Conservation (phyloP, 2,329 filamentous ascomycete genomes). For the Metarhizium robertsii region DNA sequence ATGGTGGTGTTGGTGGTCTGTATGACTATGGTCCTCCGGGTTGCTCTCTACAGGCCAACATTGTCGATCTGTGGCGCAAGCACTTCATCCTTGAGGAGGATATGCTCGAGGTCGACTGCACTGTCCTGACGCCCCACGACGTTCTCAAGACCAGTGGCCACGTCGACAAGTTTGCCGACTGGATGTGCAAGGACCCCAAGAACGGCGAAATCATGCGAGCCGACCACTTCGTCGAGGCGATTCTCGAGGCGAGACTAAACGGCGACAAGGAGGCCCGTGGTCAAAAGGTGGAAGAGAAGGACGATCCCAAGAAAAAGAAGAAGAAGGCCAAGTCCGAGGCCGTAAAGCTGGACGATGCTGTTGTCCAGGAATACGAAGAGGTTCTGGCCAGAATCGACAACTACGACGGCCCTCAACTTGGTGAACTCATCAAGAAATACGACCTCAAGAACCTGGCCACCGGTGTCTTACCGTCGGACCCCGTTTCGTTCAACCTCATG, state of each 20-base stretch:
- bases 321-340: constrained; percentile 79
- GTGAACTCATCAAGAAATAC: constrained; percentile 80
- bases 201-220: constrained; percentile 93
- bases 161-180: constrained; percentile 96
- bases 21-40: constrained; percentile 92
- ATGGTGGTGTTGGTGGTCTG: constrained; percentile 78
- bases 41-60: constrained; percentile 76
- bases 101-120: constrained; percentile 93
- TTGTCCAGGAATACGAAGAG: constrained; percentile 86
- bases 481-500: constrained; percentile 96
- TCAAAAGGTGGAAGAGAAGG: constrained; percentile 67
- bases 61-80: constrained; percentile 83
- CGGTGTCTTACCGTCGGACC: constrained; percentile 65
- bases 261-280: constrained; percentile 90
- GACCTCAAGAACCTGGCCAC: constrained; percentile 83
- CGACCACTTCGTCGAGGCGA: constrained; percentile 92
- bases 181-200: constrained; percentile 99
- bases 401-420: constrained; percentile 79
- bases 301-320: constrained; percentile 67
- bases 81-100: constrained; percentile 90
- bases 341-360: constrained; percentile 76
- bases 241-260: constrained; percentile 78
- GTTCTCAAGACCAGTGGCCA: constrained; percentile 94
- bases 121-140: constrained; percentile 83
- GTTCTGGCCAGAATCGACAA: constrained; percentile 91